Conservation (phyloP, 805 yeast species). For the Hanseniaspora valbyensis region DNA sequence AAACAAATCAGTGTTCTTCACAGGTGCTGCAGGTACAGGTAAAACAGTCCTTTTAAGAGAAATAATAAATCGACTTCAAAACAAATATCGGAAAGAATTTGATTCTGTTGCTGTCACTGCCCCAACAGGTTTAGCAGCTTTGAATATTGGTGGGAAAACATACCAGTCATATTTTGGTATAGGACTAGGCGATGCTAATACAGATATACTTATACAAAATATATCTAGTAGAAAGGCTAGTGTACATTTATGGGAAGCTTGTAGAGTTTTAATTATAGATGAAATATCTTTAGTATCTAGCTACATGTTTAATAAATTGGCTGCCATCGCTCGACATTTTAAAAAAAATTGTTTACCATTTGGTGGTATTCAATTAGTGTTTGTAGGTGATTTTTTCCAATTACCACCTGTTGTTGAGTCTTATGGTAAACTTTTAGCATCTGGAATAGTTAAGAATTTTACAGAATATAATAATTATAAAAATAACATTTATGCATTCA, state of each 20-base stretch:
- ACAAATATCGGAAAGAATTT: constrained; percentile 30
- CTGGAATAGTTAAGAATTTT: not conserved
- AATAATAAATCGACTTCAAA: constrained; percentile 44
- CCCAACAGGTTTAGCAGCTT: constrained; percentile 92
- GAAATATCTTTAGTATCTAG: constrained; percentile 94
- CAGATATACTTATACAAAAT: not conserved
- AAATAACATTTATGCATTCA: constrained; percentile 48
- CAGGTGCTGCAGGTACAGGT: constrained; percentile 86
- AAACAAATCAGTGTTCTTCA: constrained; percentile 40
- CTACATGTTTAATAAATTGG: constrained; percentile 59
- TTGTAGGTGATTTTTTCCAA: constrained; percentile 92
- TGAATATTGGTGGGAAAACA: constrained; percentile 84
- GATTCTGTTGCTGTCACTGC: constrained; percentile 77
- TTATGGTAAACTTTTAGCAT: not conserved
- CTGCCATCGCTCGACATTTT: constrained; percentile 51
- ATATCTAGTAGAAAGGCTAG: not conserved
- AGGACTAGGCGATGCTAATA: constrained; percentile 47
- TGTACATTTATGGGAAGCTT: constrained; percentile 44
- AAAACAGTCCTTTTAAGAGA: constrained; percentile 59
- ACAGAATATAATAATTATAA: constrained; percentile 18
- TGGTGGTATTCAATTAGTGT: constrained; percentile 84
- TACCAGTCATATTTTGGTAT: constrained; percentile 77
- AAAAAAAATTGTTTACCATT: constrained; percentile 49
- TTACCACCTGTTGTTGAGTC: constrained; percentile 54
- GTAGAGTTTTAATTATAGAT: constrained; percentile 70